phyloP scores from a whole-genome alignment of 805 yeast genomes.

The Lipomyces starkeyi region DNA sequence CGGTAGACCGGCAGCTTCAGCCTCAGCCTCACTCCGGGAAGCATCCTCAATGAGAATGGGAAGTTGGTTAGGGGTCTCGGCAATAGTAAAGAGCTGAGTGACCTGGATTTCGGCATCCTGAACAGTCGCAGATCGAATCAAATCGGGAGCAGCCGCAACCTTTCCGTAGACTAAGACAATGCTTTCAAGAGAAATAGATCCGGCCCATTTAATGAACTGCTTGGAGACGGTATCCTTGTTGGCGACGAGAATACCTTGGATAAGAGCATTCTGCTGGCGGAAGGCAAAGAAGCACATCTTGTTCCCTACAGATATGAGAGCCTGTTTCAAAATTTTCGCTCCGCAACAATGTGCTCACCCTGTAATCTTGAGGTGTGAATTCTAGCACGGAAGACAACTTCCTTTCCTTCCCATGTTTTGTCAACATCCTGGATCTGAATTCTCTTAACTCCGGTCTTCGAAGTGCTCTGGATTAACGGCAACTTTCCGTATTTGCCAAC shows the following conservation, averaged over 20 bases:
- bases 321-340: background rate
- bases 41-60: conserved; percentile 98
- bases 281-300: conserved; percentile 88
- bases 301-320: conserved; percentile 55
- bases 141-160: conserved; percentile 82
- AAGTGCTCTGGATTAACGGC: conserved; percentile 80
- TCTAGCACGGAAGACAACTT: conserved; percentile 89
- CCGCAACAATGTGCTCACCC: conserved; percentile 45
- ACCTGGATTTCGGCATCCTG: conserved; percentile 88
- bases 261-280: conserved; percentile 83
- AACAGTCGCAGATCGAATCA: conserved; percentile 86
- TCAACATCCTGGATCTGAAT: conserved; percentile 58
- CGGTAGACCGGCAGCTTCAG: conserved; percentile 80
- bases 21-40: conserved; percentile 90
- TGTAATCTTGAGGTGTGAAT: conserved; percentile 92
- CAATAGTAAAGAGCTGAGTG: conserved; percentile 72
- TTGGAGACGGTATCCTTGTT: conserved; percentile 79
- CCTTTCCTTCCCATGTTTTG: conserved; percentile 70
- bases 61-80: conserved; percentile 88
- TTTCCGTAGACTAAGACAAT: conserved; percentile 90
- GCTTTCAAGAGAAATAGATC: conserved; percentile 81
- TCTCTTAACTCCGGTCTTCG: conserved; percentile 71
- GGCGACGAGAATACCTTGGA: conserved; percentile 85
- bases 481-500: conserved; percentile 86
- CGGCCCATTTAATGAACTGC: conserved; percentile 97